Percentiles rank a stretch among this genome's conserved stretches.
Conservation (phyloP, 495 filamentous ascomycete genomes). For the Extremus antarcticus region DNA sequence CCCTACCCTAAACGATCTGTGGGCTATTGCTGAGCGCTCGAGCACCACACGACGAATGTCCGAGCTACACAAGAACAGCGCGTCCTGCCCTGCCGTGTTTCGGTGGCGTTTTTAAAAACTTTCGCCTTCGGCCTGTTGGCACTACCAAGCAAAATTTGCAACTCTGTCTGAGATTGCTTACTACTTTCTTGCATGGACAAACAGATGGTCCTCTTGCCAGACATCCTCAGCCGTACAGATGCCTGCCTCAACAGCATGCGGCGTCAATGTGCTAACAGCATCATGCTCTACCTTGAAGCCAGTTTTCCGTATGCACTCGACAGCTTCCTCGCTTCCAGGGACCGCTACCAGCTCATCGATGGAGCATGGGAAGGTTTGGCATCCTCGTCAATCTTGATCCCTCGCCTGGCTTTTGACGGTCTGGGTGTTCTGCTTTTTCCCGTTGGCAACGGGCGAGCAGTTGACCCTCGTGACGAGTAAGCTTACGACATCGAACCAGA, state of each 20-base stretch:
- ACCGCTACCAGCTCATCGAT: slow-evolving; percentile 5
- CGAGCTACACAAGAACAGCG: no score
- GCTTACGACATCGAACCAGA: no score
- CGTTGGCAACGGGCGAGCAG: slow-evolving; percentile 3
- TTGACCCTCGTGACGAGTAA: neutral
- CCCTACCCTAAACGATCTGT: no score
- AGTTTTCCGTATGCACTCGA: neutral
- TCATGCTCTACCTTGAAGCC: neutral
- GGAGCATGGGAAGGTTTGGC: slow-evolving; percentile 7
- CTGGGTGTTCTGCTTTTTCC: slow-evolving; percentile 16
- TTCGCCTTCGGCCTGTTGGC: no score
- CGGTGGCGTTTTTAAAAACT: no score
- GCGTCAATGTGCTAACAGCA: neutral
- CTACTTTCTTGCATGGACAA: neutral
- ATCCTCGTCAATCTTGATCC: slow-evolving; percentile 17
- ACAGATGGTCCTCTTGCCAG: neutral
- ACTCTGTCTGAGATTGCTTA: neutral
- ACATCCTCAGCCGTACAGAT: neutral
- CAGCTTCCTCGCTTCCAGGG: neutral
- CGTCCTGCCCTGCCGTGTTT: no score
- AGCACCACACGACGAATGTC: no score
- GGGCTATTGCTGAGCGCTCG: no score
- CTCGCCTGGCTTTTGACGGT: slow-evolving; percentile 17
- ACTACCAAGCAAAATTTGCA: no score
- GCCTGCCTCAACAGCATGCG: neutral